Evolutionary conservation across 345 rosid species (phyloP).

Genomic region (Melaleuca quinquenervia): DNA sequence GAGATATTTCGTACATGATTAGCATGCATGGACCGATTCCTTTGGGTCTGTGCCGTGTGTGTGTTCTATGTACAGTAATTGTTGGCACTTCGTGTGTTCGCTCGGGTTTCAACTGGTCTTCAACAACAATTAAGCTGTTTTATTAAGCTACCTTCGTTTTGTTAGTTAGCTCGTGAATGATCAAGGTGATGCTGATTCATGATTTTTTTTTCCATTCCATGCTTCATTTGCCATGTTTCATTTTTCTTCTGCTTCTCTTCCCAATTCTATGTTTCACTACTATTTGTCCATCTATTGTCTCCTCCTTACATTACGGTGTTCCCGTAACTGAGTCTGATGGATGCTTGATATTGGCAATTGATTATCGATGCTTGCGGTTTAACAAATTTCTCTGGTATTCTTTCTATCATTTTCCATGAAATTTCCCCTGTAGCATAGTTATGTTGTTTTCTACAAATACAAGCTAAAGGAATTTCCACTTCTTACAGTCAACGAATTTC

Average conservation of each 20-base stretch:
- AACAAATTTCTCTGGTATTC: no score
- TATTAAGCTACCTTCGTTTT: not conserved
- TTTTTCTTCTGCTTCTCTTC: not conserved
- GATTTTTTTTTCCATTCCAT: not conserved
- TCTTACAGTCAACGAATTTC: no score
- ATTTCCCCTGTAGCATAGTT: no score
- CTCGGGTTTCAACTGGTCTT: not conserved
- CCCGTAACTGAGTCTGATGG: not conserved
- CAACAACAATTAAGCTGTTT: not conserved
- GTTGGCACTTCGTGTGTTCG: not conserved
- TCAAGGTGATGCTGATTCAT: no score
- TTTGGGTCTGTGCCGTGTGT: not conserved
- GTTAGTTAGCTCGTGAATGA: no score
- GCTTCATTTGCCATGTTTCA: not conserved
- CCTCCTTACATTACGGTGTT: not conserved
- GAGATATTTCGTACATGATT: not conserved
- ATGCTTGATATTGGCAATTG: no score
- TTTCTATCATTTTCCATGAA: no score
- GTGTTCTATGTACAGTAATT: not conserved
- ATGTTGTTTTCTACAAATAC: no score
- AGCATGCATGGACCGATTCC: not conserved
- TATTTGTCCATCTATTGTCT: not conserved
- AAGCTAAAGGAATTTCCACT: no score
- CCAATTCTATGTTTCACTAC: not conserved
- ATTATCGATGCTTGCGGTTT: no score